Base-by-base conservation (phyloP, 495 filamentous ascomycete species). In the Podospora tetraspora region DNA sequence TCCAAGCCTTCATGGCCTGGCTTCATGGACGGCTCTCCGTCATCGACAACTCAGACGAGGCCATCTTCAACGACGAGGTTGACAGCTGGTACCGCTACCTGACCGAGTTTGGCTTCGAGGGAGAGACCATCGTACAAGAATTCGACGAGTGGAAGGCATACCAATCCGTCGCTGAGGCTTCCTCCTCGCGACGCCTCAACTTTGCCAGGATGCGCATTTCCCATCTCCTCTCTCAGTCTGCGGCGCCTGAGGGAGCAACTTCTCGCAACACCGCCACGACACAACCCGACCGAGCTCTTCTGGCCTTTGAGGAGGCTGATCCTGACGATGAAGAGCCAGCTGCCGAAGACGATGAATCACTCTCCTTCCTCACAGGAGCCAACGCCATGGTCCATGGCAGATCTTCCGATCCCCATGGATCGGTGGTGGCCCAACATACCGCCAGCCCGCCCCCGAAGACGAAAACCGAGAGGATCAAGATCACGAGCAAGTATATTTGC, bases 1-100 rank as follows among this genome's bases (percentile, higher is more conserved):
- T 81, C 43, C 63, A 69, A 8, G 60, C 60, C 29, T 70, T 75
- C 58, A 68, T 77, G 64, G 61, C 43, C 67, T 81, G 80, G 80
- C 73, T 82, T 8, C 67, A 73, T 61, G 71, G 72, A 23, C 74
- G 74, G 16, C 76, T 80, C 25, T 52, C 62, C 8, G 69, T 66
- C 22, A 65, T 71, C 9, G 73, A 79, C 37, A 65, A 68, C 6
- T 76, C 76, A 1, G 67, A 72, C 32, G 63, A 74, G 22, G 37
- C 21, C 30, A 32, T 67, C 16, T 29, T 79, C 9, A 29, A 21
- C 1, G 1, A n/a, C 1, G 66, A 73, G 23, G 64, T 76, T 25
- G 25, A 43, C 10, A 24, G 30, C 12, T 73, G 73, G 74, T 67
- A 65, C 60, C 1, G 3, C 22, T 66, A 65, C 21, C n/a, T 75